Evolutionary conservation across 2,329 filamentous ascomycete genomes (phyloP).

Genomic region (Fusarium caatingaense): DNA sequence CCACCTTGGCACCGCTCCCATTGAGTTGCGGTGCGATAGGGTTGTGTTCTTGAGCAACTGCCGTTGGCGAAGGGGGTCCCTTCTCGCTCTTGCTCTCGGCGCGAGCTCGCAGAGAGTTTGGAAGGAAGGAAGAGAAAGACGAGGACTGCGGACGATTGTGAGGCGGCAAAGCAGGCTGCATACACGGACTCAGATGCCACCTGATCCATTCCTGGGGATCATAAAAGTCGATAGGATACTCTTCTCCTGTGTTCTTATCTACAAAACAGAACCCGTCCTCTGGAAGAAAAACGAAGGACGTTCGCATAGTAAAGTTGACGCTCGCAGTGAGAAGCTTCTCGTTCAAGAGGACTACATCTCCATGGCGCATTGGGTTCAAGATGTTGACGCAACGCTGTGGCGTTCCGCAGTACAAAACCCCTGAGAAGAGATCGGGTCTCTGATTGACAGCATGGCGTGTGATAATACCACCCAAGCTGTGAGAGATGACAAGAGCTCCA

Average conservation of each 20-base stretch:
- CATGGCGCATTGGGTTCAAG: conserved; percentile 86
- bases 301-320: conserved; percentile 92
- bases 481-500: conserved; percentile 85
- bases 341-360: conserved; percentile 91
- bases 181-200: conserved; percentile 81
- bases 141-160: conserved; percentile 54
- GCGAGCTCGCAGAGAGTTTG: conserved; percentile 58
- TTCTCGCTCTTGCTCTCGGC: conserved; percentile 58
- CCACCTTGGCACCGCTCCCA: conserved; percentile 33
- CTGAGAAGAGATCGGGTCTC: conserved; percentile 84
- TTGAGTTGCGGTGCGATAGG: conserved; percentile 46
- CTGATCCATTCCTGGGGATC: conserved; percentile 82
- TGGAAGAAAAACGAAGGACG: conserved; percentile 85
- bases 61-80: conserved; percentile 31
- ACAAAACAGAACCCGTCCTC: conserved; percentile 90
- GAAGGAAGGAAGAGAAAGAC: conserved; percentile 62
- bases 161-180: conserved; percentile 73
- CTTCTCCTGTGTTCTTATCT: conserved; percentile 81
- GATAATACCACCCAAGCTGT: conserved; percentile 88
- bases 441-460: conserved; percentile 89
- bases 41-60: conserved; percentile 52
- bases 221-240: conserved; percentile 88
- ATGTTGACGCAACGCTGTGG: conserved; percentile 92
- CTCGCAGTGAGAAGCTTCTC: conserved; percentile 90
- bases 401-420: conserved; percentile 86